phyloP scores from a whole-genome alignment of 176 grass and related monocot genomes.

The Paspalum vaginatum region DNA sequence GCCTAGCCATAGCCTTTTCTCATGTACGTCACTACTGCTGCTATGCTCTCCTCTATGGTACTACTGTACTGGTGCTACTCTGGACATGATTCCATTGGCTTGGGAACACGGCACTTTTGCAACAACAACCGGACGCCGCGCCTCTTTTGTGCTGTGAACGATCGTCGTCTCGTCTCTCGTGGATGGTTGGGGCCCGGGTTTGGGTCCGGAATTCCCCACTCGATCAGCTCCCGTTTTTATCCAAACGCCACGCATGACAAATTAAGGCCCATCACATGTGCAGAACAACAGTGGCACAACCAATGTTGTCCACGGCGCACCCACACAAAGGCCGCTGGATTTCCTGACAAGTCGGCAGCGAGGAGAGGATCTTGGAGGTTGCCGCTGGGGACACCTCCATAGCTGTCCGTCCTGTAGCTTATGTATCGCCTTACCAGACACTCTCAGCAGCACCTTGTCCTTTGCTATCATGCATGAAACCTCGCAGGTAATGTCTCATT shows the following conservation, averaged over 20 bases:
- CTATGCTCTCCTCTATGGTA: no score
- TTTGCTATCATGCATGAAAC: slow-evolving; percentile 27
- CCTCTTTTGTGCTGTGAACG: neutral
- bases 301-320: neutral
- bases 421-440: slow-evolving; percentile 28
- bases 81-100: neutral
- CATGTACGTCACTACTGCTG: no score
- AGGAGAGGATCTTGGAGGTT: slow-evolving; percentile 20
- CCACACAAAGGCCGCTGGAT: neutral
- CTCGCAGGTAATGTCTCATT: neutral
- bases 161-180: no score
- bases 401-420: slow-evolving; percentile 45
- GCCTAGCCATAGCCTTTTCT: neutral
- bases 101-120: neutral
- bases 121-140: neutral
- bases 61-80: neutral
- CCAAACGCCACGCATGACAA: no score
- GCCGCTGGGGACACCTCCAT: slow-evolving; percentile 19
- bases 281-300: neutral
- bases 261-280: neutral
- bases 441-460: neutral
- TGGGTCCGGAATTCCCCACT: no score
- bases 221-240: no score
- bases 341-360: slow-evolving; percentile 24
- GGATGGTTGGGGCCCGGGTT: no score